Evolutionary conservation across 1,284 basidiomycete genomes (phyloP), one percentile per base, ranked within the genome.

Genomic region (Apiotrichum veenhuisii): DNA sequence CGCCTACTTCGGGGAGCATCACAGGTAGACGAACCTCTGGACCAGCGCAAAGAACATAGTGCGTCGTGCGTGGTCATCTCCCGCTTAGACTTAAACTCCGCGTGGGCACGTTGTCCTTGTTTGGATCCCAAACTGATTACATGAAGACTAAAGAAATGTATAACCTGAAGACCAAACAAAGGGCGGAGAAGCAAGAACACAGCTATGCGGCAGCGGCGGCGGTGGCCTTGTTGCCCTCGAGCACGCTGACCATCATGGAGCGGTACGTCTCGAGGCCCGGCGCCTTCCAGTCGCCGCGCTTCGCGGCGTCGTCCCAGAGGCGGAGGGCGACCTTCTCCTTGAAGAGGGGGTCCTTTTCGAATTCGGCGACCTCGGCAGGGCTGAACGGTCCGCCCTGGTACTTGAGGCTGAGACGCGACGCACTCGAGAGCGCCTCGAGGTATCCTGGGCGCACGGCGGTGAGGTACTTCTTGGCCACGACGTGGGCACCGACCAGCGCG

Each of bases 361-460:
- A 71, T 51, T 66, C 61, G 17, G 36, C 48, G 3, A 71, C 64
- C 52, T 73, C 38, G 12, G 45, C 48, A 1, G 58, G 25, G 20
- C 22, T 62, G 55, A 71, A 71, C 33, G 71, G 70, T 2, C 71
- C 71, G 14, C 71, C 71, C 45, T 73, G 67, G 49, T 60, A 64
- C 52, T 64, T 61, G 30, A 71, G 59, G 15, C 59, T 61, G 3
- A 54, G 55, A 48, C 62, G 52, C n/a, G 65, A 70, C n/a, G 70
- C 66, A 9, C 36, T 40, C 5, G 57, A 62, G 30, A 72, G 60
- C 17, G 50, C 36, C n/a, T 54, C 63, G 36, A 64, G 61, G 52
- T 73, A 73, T 15, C 54, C 59, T 9, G 58, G 57, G 27, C 46
- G 38, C 9, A 58, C 63, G 4, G 65, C 68, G 12, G 67, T 67